These are phyloP conservation scores for Spathaspora sp. DNA, from an alignment of 1,139 yeast species.

Conservation along the genomic window DNA sequence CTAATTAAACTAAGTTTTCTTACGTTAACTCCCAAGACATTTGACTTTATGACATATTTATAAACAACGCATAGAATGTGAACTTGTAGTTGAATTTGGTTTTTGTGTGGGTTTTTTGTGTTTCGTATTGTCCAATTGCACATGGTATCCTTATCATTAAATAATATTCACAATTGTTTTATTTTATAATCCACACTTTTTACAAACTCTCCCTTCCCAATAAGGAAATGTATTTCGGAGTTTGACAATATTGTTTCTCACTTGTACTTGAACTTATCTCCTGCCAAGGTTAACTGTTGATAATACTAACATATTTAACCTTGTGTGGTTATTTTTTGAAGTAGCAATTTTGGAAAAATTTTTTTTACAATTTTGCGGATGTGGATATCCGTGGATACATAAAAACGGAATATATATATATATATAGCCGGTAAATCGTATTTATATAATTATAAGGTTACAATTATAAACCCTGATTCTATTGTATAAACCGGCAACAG, in stretches of 20 bases:
- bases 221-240: neutral
- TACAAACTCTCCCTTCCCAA: no score
- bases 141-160: no score
- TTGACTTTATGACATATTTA: no score
- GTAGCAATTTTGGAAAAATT: neutral
- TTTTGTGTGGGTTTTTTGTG: neutral
- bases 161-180: no score
- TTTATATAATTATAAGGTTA: neutral
- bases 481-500: neutral
- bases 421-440: neutral
- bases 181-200: no score
- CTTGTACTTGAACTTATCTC: no score
- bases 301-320: no score
- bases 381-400: neutral
- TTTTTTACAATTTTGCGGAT: neutral
- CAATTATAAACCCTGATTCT: neutral
- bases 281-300: neutral
- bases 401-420: neutral
- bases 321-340: no score
- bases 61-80: no score
- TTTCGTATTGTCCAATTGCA: neutral
- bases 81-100: no score
- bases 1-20: neutral
- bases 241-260: neutral
- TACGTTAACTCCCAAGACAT: no score